Conservation (phyloP, 345 rosid species). For the Limnanthes douglasii region DNA sequence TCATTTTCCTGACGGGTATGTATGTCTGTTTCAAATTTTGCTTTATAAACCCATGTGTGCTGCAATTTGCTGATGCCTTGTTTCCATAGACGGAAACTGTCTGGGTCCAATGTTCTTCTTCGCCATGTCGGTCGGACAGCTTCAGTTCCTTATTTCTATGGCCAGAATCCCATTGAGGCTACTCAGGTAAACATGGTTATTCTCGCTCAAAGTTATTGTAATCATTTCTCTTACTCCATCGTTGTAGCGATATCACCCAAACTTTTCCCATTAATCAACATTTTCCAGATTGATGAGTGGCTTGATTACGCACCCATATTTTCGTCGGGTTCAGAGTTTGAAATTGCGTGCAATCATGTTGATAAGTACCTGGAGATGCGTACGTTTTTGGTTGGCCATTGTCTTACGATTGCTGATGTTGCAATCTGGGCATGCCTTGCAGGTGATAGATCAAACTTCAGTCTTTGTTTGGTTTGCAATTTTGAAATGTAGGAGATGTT, state of each 20-base stretch:
- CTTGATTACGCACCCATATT: conserved; percentile 53
- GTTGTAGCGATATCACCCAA: too few relatives aligned
- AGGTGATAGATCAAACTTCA: conserved; percentile 23
- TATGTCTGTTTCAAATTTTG: too few relatives aligned
- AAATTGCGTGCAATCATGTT: conserved; percentile 49
- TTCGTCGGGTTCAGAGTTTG: conserved; percentile 70
- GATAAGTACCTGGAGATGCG: conserved; percentile 32
- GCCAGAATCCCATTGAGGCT: conserved; percentile 28
- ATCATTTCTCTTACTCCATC: too few relatives aligned
- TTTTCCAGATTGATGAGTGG: conserved; percentile 71
- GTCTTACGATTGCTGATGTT: conserved; percentile 64
- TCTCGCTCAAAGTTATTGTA: too few relatives aligned
- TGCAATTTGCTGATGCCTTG: neutral
- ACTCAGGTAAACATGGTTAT: conserved; percentile 59
- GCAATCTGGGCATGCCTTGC: conserved; percentile 83
- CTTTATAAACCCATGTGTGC: neutral
- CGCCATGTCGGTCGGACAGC: conserved; percentile 48
- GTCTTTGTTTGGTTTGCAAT: too few relatives aligned
- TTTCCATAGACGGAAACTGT: conserved; percentile 43
- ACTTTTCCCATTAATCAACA: too few relatives aligned
- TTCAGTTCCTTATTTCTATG: conserved; percentile 28
- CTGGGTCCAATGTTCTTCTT: conserved; percentile 39
- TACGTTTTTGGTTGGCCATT: conserved; percentile 59
- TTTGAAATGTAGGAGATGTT: too few relatives aligned
- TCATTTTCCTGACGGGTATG: conserved; percentile 52